Evolutionary conservation across 192 early-diverging fungal species (phyloP), one percentile per base, ranked within the genome.

Genomic region (Linnemannia elongata): DNA sequence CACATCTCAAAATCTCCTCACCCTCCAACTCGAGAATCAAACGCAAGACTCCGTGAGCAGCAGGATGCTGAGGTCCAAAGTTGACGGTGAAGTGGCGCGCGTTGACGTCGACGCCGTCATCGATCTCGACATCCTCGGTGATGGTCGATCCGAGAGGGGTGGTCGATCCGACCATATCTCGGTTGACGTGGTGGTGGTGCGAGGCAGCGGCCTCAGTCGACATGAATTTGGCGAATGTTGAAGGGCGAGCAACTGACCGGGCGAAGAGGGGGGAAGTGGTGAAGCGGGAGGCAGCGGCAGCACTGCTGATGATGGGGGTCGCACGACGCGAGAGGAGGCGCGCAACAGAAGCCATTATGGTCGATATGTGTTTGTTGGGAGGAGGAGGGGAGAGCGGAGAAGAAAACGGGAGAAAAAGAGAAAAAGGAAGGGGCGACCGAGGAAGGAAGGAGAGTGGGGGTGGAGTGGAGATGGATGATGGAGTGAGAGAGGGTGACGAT

Each of bases 61-160:
- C 98, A 30, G 98, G 98, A 91, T 99, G 98, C 92, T 99, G 98
- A 35, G 98, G 98, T 49, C 98, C 98, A 91, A 99, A 99, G 92
- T 99, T 99, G 90, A 99, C 93, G 52, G 98, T 99, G 91, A 96
- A 99, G 63, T 92, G 90, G 54, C 91, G 90, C 44, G 90, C 77
- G 68, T 87, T 92, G 76, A 88, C 84, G 70, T 92, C 91, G 45
- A 90, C 89, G 52, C 89, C 90, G 52, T 90, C 88, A 27, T 82
- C 83, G 55, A 88, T 69, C 82, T 86, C 90, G 27, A 85, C 78
- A 54, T 87, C 72, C 76, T 83, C 79, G 24, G 78, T 76, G 42
- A 85, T 85, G 33, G 73, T 75, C 17, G 82, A 72, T 66, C 88
- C 69, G 6, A 81, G n/a, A 44, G 82, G 79, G 24, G 54, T 69